Base-by-base conservation (phyloP, 768 basidiomycete species). In the Dacryopinax primogenitus region DNA sequence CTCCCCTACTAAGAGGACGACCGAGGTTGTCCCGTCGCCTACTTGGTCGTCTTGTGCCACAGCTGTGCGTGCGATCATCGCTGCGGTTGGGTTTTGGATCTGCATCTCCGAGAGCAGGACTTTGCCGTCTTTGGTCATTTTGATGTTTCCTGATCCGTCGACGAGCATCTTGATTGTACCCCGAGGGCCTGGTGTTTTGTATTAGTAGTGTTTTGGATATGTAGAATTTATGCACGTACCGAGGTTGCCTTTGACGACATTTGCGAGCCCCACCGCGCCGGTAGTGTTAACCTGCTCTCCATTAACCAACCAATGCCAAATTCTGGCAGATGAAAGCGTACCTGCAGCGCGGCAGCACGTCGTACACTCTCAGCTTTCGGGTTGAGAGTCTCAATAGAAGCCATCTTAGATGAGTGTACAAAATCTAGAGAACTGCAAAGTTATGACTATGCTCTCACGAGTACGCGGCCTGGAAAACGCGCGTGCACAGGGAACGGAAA, bases 121-220 rank as follows among this genome's bases (percentile, higher is more conserved):
- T 78, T 99, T 99, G 68, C 96, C 96, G 73, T 98, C 96, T 77
- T 98, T 99, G 69, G 96, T 98, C 90, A 99, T 94, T 83, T 98
- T 99, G 76, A 99, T 94, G 78, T 93, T 90, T 11, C 96, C 96
- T 15, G 94, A 82, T 65, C 96, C 96, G 76, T 98, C 96, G 44
- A 99, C 96, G 63, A 99, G 86, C 95, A 99, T 98, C 81, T 99
- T 99, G 70, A 97, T 83, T 0, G 96, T 98, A 66, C 96, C 96
- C 76, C 95, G 81, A 21, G 96, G 96, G 51, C 95, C 94, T 95
- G 68, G 62, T 63, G 37, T 18, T 44, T 69, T 62, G 62, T 66
- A 68, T 33, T 65, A 62, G 62, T 62, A 58, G 15, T 64, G 13
- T 35, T 34, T 15, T 16, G 30, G 62, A 28, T 11, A 26, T 64